phyloP scores from a whole-genome alignment of 2,329 filamentous ascomycete genomes.

The Xylariomycetidae sp. region DNA sequence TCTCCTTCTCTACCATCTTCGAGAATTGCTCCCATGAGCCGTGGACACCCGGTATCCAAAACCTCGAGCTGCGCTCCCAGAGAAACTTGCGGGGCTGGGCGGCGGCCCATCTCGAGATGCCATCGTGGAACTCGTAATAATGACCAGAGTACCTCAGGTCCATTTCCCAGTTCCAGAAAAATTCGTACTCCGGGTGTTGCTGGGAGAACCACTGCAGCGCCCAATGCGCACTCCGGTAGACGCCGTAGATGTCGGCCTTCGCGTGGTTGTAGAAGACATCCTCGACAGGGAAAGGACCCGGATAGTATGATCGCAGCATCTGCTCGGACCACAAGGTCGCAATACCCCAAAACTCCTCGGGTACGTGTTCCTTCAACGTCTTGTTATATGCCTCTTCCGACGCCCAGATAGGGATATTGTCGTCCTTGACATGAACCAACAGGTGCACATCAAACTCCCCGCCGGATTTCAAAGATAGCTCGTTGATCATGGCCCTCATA shows the following conservation, averaged over 20 bases:
- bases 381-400: slow-evolving; percentile 36
- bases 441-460: slow-evolving; percentile 60
- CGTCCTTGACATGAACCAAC: slow-evolving; percentile 40
- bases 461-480: slow-evolving; percentile 59
- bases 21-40: slow-evolving; percentile 54
- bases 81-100: slow-evolving; percentile 55
- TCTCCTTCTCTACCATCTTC: slow-evolving; percentile 49
- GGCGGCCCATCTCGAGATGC: slow-evolving; percentile 49
- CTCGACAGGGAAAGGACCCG: slow-evolving; percentile 53
- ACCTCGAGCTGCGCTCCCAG: slow-evolving; percentile 58
- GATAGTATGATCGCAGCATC: slow-evolving; percentile 62
- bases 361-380: slow-evolving; percentile 51
- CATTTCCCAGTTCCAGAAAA: slow-evolving; percentile 46
- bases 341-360: slow-evolving; percentile 64
- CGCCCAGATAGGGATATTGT: slow-evolving; percentile 33
- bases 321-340: slow-evolving; percentile 64
- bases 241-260: slow-evolving; percentile 45
- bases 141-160: slow-evolving; percentile 40
- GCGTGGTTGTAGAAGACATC: slow-evolving; percentile 35
- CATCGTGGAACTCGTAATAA: slow-evolving; percentile 52
- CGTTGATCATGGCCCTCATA: slow-evolving; percentile 60
- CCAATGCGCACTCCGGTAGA: slow-evolving; percentile 44
- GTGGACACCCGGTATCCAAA: slow-evolving; percentile 55
- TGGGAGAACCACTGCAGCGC: slow-evolving; percentile 42
- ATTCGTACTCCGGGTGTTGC: slow-evolving; percentile 41